Evolutionary conservation across 2,329 filamentous ascomycete genomes (phyloP), one percentile per base, ranked within the genome.

Genomic region (Cercospora sesami): DNA sequence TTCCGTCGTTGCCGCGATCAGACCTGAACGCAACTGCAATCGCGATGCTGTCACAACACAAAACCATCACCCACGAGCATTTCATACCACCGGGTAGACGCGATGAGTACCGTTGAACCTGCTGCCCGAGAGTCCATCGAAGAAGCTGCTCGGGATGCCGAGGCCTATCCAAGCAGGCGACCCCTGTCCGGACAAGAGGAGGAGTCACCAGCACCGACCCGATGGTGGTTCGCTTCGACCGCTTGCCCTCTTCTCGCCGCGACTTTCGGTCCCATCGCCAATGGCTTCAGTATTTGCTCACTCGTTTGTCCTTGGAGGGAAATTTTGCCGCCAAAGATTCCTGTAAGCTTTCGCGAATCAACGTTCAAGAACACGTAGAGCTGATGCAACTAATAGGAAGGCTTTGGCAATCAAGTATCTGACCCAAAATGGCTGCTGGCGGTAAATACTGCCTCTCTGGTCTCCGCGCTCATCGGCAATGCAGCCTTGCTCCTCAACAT

Each of bases 171-270:
- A 5, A 64, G 55, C 51, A 14, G 75, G 79, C 30, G 75, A 76
- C 71, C 80, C 28, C 74, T 79, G 23, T 75, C 78, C 4, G 74
- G 81, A 18, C 75, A 79, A 1, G 72, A 81, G 36, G 75, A 79
- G 30, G 77, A 83, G 57, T 82, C 79, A 66, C 73, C 81, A 7
- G 80, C 82, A 65, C 83, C 71, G 7, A 73, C 63, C 55, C 81
- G 82, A 65, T 89, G 86, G 86, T 89, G 86, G 86, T 85, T 88
- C 73, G 86, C 86, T 2, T 86, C 84, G 21, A 88, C 86, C 8
- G 85, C 83, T 33, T 85, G 84, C 72, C 87, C 87, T 14, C 78
- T 89, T 3, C 79, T 87, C 39, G 86, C 86, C 4, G 81, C 80
- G 71, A 80, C 78, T 1, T 80, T 81, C 53, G 79, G 79, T 0